Evolutionary conservation across 257 asterid species (phyloP).

Genomic region (Solanum commersonii): DNA sequence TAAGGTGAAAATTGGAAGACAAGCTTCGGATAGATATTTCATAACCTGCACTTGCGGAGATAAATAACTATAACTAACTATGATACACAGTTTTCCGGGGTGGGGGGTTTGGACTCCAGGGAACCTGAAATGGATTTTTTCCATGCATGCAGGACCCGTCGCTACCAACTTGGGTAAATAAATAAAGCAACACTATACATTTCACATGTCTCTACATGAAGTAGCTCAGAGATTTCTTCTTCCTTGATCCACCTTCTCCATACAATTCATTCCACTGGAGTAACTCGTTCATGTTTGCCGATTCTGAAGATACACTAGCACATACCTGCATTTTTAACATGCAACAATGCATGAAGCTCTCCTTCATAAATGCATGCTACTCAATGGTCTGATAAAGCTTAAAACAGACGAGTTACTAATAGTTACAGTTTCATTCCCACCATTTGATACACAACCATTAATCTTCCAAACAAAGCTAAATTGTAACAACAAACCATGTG

Average conservation of each 20-base stretch:
- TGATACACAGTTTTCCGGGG: background rate
- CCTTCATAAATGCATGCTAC: background rate
- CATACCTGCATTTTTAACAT: conserved; percentile 28
- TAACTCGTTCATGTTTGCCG: conserved; percentile 42
- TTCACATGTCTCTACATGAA: conserved; percentile 30
- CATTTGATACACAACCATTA: background rate
- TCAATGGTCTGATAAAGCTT: background rate
- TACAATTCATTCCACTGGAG: conserved; percentile 46
- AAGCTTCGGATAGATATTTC: background rate
- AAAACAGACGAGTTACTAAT: background rate
- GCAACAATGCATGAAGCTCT: background rate
- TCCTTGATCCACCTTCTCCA: conserved; percentile 49
- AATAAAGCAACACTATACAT: conserved; percentile 4
- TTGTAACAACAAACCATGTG: background rate
- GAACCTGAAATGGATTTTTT: conserved; percentile 2
- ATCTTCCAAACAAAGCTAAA: background rate
- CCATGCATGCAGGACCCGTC: background rate
- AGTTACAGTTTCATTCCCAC: background rate
- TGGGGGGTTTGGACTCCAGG: background rate
- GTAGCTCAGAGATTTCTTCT: conserved; percentile 39
- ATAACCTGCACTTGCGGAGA: background rate
- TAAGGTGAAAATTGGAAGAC: background rate
- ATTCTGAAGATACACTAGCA: conserved; percentile 50
- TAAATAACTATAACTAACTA: background rate
- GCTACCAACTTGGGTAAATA: background rate